These are phyloP conservation scores for Gastrodia elata DNA, from an alignment of 106 monocot genomes.

Conservation along the genomic window DNA sequence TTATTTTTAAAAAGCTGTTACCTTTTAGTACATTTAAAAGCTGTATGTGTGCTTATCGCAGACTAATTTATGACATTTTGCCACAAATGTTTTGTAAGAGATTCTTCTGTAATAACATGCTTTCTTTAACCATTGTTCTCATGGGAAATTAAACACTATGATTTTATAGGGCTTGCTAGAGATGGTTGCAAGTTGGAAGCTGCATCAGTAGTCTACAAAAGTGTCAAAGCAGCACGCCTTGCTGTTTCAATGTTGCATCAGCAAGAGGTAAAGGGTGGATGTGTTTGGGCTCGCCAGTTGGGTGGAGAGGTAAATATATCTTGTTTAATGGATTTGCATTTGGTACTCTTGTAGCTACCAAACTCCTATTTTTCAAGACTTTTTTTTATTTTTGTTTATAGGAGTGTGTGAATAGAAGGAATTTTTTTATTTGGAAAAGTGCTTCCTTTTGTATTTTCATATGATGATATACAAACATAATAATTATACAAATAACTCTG, in stretches of 20 bases:
- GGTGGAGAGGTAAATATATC: slow-evolving; percentile 77
- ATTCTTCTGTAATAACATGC: neutral
- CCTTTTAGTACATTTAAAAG: too few species aligned
- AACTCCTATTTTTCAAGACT: neutral
- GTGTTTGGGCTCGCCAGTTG: slow-evolving; percentile 87
- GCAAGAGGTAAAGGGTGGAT: slow-evolving; percentile 55
- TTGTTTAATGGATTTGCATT: neutral
- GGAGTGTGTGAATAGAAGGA: neutral
- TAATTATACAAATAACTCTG: neutral
- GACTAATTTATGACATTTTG: too few species aligned
- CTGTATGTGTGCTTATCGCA: too few species aligned
- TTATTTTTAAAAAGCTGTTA: too few species aligned
- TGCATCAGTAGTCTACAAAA: slow-evolving; percentile 60
- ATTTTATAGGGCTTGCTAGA: slow-evolving; percentile 57
- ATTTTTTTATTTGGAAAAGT: neutral
- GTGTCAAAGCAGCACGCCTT: slow-evolving; percentile 64
- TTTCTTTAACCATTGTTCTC: slow-evolving; percentile 1
- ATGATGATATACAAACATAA: neutral
- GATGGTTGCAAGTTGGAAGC: slow-evolving; percentile 84
- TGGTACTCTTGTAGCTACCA: neutral
- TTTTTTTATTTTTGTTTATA: neutral
- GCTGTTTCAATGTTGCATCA: slow-evolving; percentile 61
- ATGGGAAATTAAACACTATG: neutral
- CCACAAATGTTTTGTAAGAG: neutral
- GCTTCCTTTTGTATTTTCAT: neutral